Evolutionary conservation across 1,284 basidiomycete species (phyloP), one percentile per base, ranked within the genome.

Genomic region (Fomes fomentarius): DNA sequence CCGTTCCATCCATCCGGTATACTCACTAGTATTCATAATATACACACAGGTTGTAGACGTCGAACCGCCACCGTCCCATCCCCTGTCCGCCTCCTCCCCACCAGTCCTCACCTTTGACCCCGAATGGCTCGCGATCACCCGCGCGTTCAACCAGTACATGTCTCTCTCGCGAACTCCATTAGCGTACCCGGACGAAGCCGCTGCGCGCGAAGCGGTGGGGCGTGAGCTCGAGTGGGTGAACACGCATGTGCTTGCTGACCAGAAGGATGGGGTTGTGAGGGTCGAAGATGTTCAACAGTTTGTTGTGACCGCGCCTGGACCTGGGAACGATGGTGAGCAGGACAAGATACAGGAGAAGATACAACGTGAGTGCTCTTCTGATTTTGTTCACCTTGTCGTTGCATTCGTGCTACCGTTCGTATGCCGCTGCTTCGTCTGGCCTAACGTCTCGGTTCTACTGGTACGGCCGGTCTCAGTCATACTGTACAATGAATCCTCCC

Each of bases 61-160:
- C 31, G 75, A 76, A 14, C 33, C 47, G 5, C 50, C 46, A 25
- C 15, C 44, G 0, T 62, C 72, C 0, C 72, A 73, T 0, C 40
- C 56, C n/a, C 43, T 5, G 8, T n/a, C 14, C 6, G 61, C 4
- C 33, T 8, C n/a, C 26, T 10, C 34, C 45, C 25, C 42, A 1
- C 64, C 63, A 15, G 47, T 56, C 1, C 60, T 90, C 26, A 76
- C 79, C 1, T 98, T 85, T 71, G 93, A 97, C 68, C 87, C 88
- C 3, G 83, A 94, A 70, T 99, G 96, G 97, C 84, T 99, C 21
- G 95, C 95, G 0, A 94, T 98, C 68, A 88, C 87, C 0, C 88
- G 91, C 5, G 94, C 92, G 0, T 88, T 96, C 62, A 86, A 96
- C 62, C 84, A 87, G 0, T 89, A 83, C 73, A 81, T 98, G 57